phyloP scores from a whole-genome alignment of 805 yeast genomes.

The Ogataea chonburiensis region DNA sequence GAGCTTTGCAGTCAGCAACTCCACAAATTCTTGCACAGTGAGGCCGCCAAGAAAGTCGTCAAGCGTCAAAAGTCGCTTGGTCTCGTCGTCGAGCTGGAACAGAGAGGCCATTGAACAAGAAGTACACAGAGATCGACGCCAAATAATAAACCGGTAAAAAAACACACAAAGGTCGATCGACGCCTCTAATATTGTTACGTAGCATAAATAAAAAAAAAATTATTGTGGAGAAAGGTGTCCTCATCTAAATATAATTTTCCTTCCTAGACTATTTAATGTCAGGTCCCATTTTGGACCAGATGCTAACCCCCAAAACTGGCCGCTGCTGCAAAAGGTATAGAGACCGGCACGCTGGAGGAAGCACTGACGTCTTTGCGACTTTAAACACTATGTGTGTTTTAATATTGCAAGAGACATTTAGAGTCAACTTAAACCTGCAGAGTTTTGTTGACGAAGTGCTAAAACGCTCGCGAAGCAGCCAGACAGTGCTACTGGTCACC shows the following conservation, averaged over 20 bases:
- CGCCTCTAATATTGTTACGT: not conserved
- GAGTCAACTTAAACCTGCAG: conserved; percentile 8
- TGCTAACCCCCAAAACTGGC: conserved; percentile 8
- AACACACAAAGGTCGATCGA: conserved; percentile 5
- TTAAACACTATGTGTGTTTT: conserved; percentile 10
- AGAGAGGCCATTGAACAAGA: conserved; percentile 21
- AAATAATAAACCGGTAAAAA: not conserved
- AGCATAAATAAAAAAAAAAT: not conserved
- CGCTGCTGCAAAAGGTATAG: not conserved
- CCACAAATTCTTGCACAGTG: conserved; percentile 77
- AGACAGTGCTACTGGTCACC: conserved; percentile 62
- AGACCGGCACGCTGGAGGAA: not conserved
- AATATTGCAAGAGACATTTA: conserved; percentile 10
- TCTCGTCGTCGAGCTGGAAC: conserved; percentile 54
- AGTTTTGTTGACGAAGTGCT: conserved; percentile 42
- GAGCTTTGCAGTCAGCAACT: conserved; percentile 62
- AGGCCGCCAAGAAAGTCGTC: conserved; percentile 68
- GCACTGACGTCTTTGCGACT: conserved; percentile 1
- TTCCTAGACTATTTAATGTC: conserved; percentile 1
- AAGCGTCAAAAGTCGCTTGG: conserved; percentile 51
- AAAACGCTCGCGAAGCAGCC: conserved; percentile 55
- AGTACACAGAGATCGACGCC: not conserved
- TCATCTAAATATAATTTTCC: conserved; percentile 1
- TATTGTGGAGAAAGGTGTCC: conserved; percentile 3
- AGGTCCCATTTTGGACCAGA: conserved; percentile 9